Conservation (phyloP, 129 eudicot genomes). For the Flaveria linearis region DNA sequence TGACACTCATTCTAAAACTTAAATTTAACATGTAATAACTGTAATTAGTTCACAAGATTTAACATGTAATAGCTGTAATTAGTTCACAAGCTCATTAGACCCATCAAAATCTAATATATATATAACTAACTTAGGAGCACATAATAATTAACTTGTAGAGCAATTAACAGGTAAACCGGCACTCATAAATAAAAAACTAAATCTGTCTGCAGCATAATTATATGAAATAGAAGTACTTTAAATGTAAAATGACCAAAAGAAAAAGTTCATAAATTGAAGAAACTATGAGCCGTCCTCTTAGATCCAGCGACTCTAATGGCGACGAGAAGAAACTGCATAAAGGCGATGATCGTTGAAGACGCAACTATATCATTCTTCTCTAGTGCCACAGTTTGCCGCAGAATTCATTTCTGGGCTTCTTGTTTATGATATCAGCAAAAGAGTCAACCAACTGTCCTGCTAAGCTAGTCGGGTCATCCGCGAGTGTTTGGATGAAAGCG, state of each 20-base stretch:
- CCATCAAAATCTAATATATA: background rate
- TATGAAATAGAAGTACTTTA: conserved; percentile 15
- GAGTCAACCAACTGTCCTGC: conserved; percentile 87
- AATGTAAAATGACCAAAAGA: conserved; percentile 20
- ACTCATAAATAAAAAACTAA: conserved; percentile 5
- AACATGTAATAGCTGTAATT: too few relatives aligned
- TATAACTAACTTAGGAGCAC: too few relatives aligned
- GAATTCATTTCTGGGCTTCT: conserved; percentile 59
- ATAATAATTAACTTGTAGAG: background rate
- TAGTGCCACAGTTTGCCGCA: conserved; percentile 58
- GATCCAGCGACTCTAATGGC: background rate
- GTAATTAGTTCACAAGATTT: too few relatives aligned
- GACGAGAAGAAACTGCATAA: conserved; percentile 1
- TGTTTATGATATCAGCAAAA: conserved; percentile 67
- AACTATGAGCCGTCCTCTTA: conserved; percentile 11
- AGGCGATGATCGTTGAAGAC: background rate
- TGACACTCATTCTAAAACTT: too few relatives aligned
- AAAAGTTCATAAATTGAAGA: conserved; percentile 16
- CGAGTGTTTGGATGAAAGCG: conserved; percentile 64
- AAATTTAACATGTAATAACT: too few relatives aligned
- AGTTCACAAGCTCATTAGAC: background rate
- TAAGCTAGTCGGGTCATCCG: conserved; percentile 82
- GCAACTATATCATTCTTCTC: background rate
- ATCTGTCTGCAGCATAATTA: conserved; percentile 11
- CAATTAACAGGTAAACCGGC: background rate